These are phyloP conservation scores for Jamesozyma hellenica DNA, from an alignment of 805 yeast genomes.

Conservation along the genomic window DNA sequence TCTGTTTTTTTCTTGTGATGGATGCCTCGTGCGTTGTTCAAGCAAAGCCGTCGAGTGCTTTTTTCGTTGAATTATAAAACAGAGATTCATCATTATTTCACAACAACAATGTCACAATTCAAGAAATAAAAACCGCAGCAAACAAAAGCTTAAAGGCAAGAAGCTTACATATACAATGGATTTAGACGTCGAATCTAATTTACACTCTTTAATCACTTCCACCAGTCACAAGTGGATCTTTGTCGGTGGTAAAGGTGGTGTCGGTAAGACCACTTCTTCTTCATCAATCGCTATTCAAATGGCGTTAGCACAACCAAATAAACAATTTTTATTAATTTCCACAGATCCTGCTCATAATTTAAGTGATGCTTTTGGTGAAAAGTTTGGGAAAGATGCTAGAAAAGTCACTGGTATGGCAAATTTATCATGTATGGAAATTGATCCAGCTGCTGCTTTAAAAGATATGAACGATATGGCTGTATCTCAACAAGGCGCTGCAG, in stretches of 20 bases:
- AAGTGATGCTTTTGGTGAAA: constrained; percentile 96
- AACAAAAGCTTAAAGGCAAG: too few species aligned
- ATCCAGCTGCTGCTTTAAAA: constrained; percentile 86
- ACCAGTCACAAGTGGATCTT: constrained; percentile 84
- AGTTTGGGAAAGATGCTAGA: constrained; percentile 94
- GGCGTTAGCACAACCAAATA: constrained; percentile 69
- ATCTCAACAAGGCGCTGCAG: constrained; percentile 33
- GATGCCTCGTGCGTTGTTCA: too few species aligned
- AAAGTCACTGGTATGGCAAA: constrained; percentile 81
- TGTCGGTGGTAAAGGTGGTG: constrained; percentile 99
- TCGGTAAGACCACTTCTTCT: constrained; percentile 96
- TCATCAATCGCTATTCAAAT: constrained; percentile 91
- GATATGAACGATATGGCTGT: constrained; percentile 57
- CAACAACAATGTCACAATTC: too few species aligned
- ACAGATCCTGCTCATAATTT: constrained; percentile 98
- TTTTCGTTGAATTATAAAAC: too few species aligned
- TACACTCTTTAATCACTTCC: constrained; percentile 58
- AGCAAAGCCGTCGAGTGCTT: too few species aligned
- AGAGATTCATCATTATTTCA: too few species aligned
- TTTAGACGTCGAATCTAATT: constrained; percentile 59
- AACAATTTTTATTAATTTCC: constrained; percentile 79
- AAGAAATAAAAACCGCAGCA: too few species aligned
- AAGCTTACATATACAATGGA: constrained; percentile 40
- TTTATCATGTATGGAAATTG: constrained; percentile 96
- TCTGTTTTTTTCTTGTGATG: too few species aligned